Conservation (phyloP, 2,329 filamentous ascomycete species). For the Penicillium sp. region DNA sequence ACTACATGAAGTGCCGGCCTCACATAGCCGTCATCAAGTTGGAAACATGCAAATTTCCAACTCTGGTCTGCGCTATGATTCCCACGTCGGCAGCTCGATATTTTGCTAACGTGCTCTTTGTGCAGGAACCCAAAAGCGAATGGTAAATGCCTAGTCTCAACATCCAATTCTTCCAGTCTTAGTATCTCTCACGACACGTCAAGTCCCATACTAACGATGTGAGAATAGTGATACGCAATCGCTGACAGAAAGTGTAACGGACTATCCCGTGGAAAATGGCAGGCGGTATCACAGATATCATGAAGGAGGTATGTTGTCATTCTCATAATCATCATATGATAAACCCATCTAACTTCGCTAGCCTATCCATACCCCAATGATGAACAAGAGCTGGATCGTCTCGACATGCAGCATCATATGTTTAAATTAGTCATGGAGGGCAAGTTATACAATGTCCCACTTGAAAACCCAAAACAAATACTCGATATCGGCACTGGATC, state of each 20-base stretch:
- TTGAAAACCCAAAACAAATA: slow-evolving; percentile 52
- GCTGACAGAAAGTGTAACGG: slow-evolving; percentile 48
- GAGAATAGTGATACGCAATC: slow-evolving; percentile 46
- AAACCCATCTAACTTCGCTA: slow-evolving; percentile 27
- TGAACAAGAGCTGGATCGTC: slow-evolving; percentile 57
- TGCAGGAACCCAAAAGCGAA: slow-evolving; percentile 32
- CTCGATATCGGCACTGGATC: slow-evolving; percentile 65
- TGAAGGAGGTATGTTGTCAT: slow-evolving; percentile 44
- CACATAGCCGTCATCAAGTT: background rate
- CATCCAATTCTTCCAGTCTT: background rate
- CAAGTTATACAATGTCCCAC: slow-evolving; percentile 52
- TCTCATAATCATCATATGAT: background rate
- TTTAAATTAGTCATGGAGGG: slow-evolving; percentile 53
- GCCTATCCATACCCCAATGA: slow-evolving; percentile 57
- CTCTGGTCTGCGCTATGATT: background rate
- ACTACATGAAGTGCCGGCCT: background rate
- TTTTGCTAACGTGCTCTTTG: slow-evolving; percentile 24
- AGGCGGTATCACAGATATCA: slow-evolving; percentile 51
- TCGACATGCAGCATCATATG: slow-evolving; percentile 61
- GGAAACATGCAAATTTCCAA: background rate
- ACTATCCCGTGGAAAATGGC: slow-evolving; percentile 49
- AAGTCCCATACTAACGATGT: slow-evolving; percentile 12
- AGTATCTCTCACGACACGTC: background rate
- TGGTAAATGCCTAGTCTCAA: slow-evolving; percentile 25
- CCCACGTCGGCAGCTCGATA: background rate